These are phyloP conservation scores for Aspergillus biplanus DNA, from an alignment of 495 filamentous ascomycete genomes.

Conservation along the genomic window DNA sequence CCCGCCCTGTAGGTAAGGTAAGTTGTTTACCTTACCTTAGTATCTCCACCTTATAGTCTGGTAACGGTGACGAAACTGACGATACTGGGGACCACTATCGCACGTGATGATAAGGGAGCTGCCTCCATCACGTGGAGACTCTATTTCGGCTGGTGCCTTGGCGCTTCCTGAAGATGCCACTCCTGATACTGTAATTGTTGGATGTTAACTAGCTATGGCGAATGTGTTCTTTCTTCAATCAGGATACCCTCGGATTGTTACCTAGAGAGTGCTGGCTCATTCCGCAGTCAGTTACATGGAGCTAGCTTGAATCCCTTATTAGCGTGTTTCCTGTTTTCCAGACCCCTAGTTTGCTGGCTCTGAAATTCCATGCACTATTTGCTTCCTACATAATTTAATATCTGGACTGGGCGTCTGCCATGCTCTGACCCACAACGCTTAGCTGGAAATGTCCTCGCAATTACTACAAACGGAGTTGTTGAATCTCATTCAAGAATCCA, in stretches of 20 bases:
- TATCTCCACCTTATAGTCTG: background rate
- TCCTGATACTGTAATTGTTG: constrained; percentile 24
- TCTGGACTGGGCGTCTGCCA: constrained; percentile 31
- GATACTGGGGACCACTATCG: too few relatives aligned
- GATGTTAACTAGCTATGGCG: constrained; percentile 30
- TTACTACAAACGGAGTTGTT: constrained; percentile 86
- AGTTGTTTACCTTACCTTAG: constrained; percentile 5
- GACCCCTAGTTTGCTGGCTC: background rate
- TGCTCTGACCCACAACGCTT: constrained; percentile 36
- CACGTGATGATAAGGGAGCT: constrained; percentile 32
- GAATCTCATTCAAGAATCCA: constrained; percentile 93
- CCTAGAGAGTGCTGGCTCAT: constrained; percentile 3
- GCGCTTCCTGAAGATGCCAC: constrained; percentile 44
- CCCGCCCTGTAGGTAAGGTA: constrained; percentile 4
- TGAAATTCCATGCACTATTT: constrained; percentile 23
- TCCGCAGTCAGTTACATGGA: background rate
- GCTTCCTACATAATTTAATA: constrained; percentile 6
- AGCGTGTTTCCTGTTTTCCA: background rate
- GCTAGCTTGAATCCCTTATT: background rate
- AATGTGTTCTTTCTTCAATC: background rate
- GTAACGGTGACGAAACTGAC: constrained; percentile 2
- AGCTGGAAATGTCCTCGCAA: constrained; percentile 81
- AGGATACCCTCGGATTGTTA: constrained; percentile 10
- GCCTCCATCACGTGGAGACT: constrained; percentile 38
- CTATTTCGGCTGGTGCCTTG: constrained; percentile 39